phyloP scores from a whole-genome alignment of 2,329 filamentous ascomycete genomes.

The Scedosporium apiospermum region DNA sequence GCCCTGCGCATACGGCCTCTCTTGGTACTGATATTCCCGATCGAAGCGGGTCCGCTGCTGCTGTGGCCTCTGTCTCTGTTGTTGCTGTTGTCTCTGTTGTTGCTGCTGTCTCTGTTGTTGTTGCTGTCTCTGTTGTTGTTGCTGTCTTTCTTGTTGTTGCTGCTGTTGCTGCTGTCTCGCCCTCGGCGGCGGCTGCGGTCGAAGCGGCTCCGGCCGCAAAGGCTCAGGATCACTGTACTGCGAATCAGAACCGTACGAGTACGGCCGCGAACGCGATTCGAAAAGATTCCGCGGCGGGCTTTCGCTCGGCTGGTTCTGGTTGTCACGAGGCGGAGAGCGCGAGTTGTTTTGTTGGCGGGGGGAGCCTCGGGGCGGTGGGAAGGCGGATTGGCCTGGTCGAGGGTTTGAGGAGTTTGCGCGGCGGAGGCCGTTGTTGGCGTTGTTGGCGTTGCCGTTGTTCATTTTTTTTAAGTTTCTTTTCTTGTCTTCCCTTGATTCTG shows the following conservation, averaged over 20 bases:
- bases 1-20: background rate
- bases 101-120: background rate
- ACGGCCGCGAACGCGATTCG: background rate
- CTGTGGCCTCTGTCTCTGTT: background rate
- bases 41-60: background rate
- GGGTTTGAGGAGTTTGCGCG: constrained; percentile 5
- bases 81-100: background rate
- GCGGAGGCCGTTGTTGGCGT: background rate
- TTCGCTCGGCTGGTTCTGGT: too few species aligned
- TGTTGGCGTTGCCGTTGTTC: background rate
- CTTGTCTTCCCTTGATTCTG: background rate
- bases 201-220: too few species aligned
- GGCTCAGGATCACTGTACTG: background rate
- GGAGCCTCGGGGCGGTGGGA: constrained; percentile 1
- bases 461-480: background rate
- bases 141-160: background rate
- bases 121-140: background rate
- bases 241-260: background rate
- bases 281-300: background rate
- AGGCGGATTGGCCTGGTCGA: constrained; percentile 3
- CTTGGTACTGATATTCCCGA: background rate
- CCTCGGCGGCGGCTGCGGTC: too few species aligned
- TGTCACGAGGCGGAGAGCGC: background rate
- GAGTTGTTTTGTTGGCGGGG: background rate
- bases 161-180: background rate